phyloP scores from a whole-genome alignment of 108 stramenopile genomes.

The Stephanodiscus minutulus region DNA sequence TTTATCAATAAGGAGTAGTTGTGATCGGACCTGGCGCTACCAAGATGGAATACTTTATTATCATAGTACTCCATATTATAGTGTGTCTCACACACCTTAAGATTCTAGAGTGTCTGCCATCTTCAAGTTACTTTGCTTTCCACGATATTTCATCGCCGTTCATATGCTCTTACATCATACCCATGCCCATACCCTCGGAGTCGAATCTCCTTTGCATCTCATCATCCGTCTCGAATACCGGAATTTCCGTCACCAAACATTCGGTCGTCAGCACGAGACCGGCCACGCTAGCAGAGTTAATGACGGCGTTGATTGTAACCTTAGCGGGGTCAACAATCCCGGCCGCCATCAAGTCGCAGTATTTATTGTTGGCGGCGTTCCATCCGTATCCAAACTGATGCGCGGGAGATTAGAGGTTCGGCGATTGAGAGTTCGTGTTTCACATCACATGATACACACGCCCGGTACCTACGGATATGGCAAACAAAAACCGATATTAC shows the following conservation, averaged over 20 bases:
- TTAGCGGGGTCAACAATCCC: slow-evolving; percentile 97
- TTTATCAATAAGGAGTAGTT: neutral
- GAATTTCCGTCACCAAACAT: slow-evolving; percentile 94
- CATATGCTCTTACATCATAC: slow-evolving; percentile 60
- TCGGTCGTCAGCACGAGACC: slow-evolving; percentile 96
- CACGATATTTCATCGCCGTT: too few species aligned
- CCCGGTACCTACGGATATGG: neutral
- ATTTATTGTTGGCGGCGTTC: slow-evolving; percentile 90
- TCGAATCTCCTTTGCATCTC: slow-evolving; percentile 84
- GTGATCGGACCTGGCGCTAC: too few species aligned
- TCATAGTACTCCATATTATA: too few species aligned
- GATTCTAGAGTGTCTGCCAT: neutral
- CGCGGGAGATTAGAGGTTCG: neutral
- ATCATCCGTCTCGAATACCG: slow-evolving; percentile 71
- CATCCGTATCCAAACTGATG: slow-evolving; percentile 88
- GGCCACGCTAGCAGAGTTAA: slow-evolving; percentile 95
- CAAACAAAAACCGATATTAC: slow-evolving; percentile 23
- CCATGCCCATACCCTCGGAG: slow-evolving; percentile 78
- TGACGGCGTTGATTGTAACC: slow-evolving; percentile 95
- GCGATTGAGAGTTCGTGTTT: neutral
- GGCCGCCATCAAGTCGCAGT: slow-evolving; percentile 81
- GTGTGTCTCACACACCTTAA: neutral
- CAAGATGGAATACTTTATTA: too few species aligned
- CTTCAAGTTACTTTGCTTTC: neutral
- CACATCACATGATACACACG: neutral